Evolutionary conservation across 2,329 filamentous ascomycete species (phyloP).

Genomic region (Aspergillus terreus): DNA sequence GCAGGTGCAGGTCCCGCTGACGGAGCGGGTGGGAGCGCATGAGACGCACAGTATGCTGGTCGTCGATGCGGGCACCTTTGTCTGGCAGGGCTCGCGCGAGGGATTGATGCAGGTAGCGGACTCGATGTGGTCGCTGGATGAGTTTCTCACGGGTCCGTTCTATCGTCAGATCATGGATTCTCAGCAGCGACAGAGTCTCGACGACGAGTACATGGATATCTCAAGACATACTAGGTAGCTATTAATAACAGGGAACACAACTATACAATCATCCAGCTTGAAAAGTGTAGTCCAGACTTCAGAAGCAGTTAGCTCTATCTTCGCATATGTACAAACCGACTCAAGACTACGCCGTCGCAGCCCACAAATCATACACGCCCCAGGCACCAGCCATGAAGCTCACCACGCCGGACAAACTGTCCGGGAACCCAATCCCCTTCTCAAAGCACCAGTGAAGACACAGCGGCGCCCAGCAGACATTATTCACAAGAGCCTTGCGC

Average conservation of each 20-base stretch:
- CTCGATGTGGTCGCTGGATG: conserved; percentile 15
- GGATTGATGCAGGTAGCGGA: conserved; percentile 6
- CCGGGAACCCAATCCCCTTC: conserved; percentile 57
- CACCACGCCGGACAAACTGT: conserved; percentile 56
- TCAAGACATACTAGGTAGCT: too few relatives aligned
- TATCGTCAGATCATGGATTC: conserved; percentile 15
- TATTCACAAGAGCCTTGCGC: conserved; percentile 61
- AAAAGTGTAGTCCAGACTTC: too few relatives aligned
- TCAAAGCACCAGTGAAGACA: conserved; percentile 80
- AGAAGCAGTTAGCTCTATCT: neutral
- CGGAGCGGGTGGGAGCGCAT: conserved; percentile 8
- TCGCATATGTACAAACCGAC: neutral
- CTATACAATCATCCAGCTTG: too few relatives aligned
- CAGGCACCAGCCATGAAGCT: conserved; percentile 51
- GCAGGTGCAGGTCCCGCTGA: conserved; percentile 19
- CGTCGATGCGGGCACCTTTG: conserved; percentile 25
- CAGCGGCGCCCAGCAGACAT: conserved; percentile 74
- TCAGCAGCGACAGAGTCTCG: conserved; percentile 9
- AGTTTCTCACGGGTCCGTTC: conserved; percentile 12
- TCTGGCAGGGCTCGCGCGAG: conserved; percentile 16
- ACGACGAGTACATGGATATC: neutral
- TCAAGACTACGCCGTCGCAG: conserved; percentile 27
- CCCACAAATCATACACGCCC: conserved; percentile 46
- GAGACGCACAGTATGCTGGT: conserved; percentile 9
- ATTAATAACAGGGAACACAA: too few relatives aligned